Evolutionary conservation across 768 basidiomycete species (phyloP).

Genomic region (Mycena amicta): DNA sequence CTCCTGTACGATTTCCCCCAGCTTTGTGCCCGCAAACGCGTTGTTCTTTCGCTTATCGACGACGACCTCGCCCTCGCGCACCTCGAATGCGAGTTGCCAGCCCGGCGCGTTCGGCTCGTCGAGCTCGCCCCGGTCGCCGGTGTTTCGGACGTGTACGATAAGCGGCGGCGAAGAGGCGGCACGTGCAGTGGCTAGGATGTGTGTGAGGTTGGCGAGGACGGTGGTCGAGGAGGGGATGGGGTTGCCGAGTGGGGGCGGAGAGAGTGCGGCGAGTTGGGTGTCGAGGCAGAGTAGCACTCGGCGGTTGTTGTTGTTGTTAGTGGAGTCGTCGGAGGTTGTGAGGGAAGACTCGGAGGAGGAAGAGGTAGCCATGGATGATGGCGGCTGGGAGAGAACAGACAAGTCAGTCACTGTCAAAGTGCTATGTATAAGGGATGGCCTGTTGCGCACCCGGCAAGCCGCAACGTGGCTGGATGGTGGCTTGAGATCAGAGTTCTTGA

Average conservation of each 20-base stretch:
- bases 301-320: too few species aligned
- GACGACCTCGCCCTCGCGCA: constrained; percentile 46
- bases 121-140: constrained; percentile 59
- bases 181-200: constrained; percentile 44
- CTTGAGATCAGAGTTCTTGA: too few species aligned
- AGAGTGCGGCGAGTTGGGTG: constrained; percentile 42
- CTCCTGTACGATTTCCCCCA: constrained; percentile 50
- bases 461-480: too few species aligned
- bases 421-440: too few species aligned
- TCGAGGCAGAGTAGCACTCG: constrained; percentile 50
- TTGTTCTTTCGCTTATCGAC: constrained; percentile 74
- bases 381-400: too few species aligned
- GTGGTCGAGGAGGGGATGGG: constrained; percentile 41
- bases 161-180: constrained; percentile 48
- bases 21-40: constrained; percentile 61
- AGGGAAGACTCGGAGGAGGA: too few species aligned
- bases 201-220: constrained; percentile 40
- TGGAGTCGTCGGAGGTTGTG: too few species aligned
- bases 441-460: too few species aligned
- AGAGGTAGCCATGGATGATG: too few species aligned
- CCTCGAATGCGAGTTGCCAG: constrained; percentile 61
- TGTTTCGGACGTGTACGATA: constrained; percentile 72
- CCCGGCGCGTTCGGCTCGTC: constrained; percentile 59
- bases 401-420: too few species aligned
- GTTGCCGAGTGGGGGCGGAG: constrained; percentile 38